Evolutionary conservation across 108 stramenopile genomes (phyloP).

Genomic region (Pseudonitzschia pungens): DNA sequence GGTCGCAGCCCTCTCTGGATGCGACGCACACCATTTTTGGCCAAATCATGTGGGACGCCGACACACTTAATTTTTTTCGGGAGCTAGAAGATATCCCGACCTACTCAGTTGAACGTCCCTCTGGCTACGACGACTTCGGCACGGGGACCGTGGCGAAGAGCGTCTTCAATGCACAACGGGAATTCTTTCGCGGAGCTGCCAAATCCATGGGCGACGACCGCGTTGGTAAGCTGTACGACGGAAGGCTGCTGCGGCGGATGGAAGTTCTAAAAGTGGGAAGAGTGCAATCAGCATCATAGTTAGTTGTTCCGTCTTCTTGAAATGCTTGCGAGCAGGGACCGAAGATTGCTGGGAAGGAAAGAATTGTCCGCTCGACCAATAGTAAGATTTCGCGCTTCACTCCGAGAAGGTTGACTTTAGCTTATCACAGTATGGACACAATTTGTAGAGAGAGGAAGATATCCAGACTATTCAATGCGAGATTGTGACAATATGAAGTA

Average conservation of each 20-base stretch:
- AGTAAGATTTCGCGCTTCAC: too few relatives aligned
- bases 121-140: conserved; percentile 21
- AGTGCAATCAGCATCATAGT: conserved; percentile 12
- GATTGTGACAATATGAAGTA: too few relatives aligned
- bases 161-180: conserved; percentile 74
- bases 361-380: too few relatives aligned
- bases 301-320: too few relatives aligned
- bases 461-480: too few relatives aligned
- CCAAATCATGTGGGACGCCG: conserved; percentile 54
- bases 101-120: conserved; percentile 49
- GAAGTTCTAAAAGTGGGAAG: conserved; percentile 78
- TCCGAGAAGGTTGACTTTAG: too few relatives aligned
- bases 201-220: conserved; percentile 79
- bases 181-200: conserved; percentile 79
- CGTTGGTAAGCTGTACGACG: conserved; percentile 71
- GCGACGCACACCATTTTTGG: conserved; percentile 80
- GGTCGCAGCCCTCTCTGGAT: conserved; percentile 52
- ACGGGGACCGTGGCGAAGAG: conserved; percentile 47
- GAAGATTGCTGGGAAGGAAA: too few relatives aligned
- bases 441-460: too few relatives aligned
- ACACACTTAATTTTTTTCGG: conserved; percentile 51
- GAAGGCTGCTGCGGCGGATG: conserved; percentile 76
- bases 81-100: conserved; percentile 64
- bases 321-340: too few relatives aligned
- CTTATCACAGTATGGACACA: too few relatives aligned